A percentile compares a stretch with the other conserved stretches of the same genome.
These are phyloP conservation scores for Pyrenophora teres DNA, from an alignment of 2,329 filamentous ascomycete species.

Conservation along the genomic window DNA sequence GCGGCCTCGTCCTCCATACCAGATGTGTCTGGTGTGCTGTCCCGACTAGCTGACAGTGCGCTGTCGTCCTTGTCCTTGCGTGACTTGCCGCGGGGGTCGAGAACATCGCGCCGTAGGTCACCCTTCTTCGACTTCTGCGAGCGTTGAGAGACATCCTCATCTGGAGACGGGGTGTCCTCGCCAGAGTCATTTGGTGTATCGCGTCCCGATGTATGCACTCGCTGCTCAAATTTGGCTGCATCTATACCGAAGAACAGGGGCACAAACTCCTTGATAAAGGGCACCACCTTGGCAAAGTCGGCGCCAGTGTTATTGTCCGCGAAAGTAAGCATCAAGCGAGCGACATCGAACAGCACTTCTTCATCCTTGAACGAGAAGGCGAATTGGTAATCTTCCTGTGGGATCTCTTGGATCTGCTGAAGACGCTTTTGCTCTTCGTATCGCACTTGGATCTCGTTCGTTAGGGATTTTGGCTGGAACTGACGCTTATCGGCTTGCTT, in stretches of 20 bases:
- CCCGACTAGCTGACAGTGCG: slow-evolving; percentile 77
- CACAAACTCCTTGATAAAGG: slow-evolving; percentile 57
- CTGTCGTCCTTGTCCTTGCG: slow-evolving; percentile 80
- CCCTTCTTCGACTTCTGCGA: slow-evolving; percentile 68
- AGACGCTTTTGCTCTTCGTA: slow-evolving; percentile 86
- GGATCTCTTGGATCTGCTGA: slow-evolving; percentile 63
- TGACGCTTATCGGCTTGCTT: slow-evolving; percentile 90
- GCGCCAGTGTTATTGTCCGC: slow-evolving; percentile 49
- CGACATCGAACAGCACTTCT: slow-evolving; percentile 58
- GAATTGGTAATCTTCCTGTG: slow-evolving; percentile 72
- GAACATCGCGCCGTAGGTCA: slow-evolving; percentile 79
- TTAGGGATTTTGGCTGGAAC: slow-evolving; percentile 86
- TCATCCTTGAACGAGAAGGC: slow-evolving; percentile 69
- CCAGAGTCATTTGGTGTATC: slow-evolving; percentile 47
- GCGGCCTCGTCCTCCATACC: slow-evolving; percentile 76
- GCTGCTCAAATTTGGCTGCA: slow-evolving; percentile 64
- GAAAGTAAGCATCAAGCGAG: slow-evolving; percentile 52
- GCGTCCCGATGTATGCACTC: slow-evolving; percentile 57
- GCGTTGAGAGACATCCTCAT: slow-evolving; percentile 72
- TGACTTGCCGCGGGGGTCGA: slow-evolving; percentile 76
- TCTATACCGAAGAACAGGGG: slow-evolving; percentile 58
- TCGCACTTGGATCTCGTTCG: slow-evolving; percentile 88
- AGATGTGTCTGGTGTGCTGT: slow-evolving; percentile 85
- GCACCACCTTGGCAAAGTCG: slow-evolving; percentile 51
- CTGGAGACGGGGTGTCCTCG: slow-evolving; percentile 70